A percentile compares a stretch with the other conserved stretches of the same genome.
These are phyloP conservation scores for Fraxinus dipetala DNA, from an alignment of 305 asterid species.

Conservation along the genomic window DNA sequence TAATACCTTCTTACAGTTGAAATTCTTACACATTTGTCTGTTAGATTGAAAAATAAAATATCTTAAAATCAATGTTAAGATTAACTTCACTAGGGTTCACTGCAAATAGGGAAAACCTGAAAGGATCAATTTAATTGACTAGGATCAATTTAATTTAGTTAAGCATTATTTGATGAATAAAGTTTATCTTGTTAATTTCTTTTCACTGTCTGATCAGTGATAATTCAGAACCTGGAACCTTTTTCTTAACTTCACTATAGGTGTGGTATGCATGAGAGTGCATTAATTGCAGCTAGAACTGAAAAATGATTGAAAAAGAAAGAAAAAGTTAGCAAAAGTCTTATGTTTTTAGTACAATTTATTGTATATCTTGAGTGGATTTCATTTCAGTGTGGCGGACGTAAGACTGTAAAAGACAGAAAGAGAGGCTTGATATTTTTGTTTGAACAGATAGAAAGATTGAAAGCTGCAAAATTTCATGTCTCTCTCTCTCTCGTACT, in stretches of 20 bases:
- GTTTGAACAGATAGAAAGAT: slow-evolving; percentile 2
- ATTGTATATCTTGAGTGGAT: not conserved
- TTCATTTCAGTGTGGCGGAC: slow-evolving; percentile 19
- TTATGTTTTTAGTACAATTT: not conserved
- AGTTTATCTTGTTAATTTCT: not conserved
- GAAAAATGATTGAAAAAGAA: not conserved
- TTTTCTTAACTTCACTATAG: not conserved
- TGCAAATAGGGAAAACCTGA: not conserved
- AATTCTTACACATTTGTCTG: not conserved
- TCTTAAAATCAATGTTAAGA: not conserved
- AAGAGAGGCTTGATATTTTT: slow-evolving; percentile 12
- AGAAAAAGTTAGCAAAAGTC: not conserved
- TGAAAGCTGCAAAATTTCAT: slow-evolving; percentile 57
- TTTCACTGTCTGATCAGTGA: not conserved
- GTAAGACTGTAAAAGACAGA: slow-evolving; percentile 14
- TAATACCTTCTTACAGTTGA: not conserved
- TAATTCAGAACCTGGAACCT: not conserved
- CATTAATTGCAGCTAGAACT: not conserved
- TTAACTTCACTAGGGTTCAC: not conserved
- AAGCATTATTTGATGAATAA: not conserved
- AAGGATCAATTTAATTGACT: not conserved
- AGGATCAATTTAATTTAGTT: not conserved
- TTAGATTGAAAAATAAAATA: not conserved
- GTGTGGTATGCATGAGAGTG: not conserved
- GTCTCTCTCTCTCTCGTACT: slow-evolving; percentile 50